These are phyloP conservation scores for Hypericum perforatum DNA, from an alignment of 345 rosid species.

Conservation along the genomic window DNA sequence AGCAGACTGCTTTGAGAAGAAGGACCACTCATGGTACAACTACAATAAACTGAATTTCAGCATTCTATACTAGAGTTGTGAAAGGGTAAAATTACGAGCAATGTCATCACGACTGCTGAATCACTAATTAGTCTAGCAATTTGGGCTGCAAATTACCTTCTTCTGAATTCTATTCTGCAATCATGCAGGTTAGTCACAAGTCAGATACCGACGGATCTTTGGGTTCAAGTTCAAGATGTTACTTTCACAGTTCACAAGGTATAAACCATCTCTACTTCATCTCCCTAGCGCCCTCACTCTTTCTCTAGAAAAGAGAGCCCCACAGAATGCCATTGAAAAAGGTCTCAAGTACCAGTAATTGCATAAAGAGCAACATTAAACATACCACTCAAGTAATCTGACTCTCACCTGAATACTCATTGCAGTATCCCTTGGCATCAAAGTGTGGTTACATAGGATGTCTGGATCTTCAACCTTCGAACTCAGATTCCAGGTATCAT, in stretches of 20 bases:
- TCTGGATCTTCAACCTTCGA: slow-evolving; percentile 51
- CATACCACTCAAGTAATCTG: background rate
- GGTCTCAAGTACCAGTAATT: no score
- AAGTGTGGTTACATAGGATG: slow-evolving; percentile 71
- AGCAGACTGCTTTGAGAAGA: slow-evolving; percentile 38
- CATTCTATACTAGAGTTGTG: background rate
- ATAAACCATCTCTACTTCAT: background rate
- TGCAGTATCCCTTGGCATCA: slow-evolving; percentile 73
- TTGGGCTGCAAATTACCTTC: background rate
- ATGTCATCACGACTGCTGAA: no score
- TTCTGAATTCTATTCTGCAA: slow-evolving; percentile 2
- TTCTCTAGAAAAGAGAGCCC: no score
- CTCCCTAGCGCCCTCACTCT: background rate
- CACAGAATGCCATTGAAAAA: no score
- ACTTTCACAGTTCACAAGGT: slow-evolving; percentile 78
- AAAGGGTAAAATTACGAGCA: background rate
- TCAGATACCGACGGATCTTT: slow-evolving; percentile 58
- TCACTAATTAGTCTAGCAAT: background rate
- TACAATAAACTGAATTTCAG: slow-evolving; percentile 1
- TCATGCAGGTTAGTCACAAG: slow-evolving; percentile 52
- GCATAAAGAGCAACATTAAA: no score
- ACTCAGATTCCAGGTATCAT: slow-evolving; percentile 37
- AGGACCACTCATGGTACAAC: slow-evolving; percentile 51
- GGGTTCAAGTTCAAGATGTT: slow-evolving; percentile 48
- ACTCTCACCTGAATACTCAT: slow-evolving; percentile 1